Evolutionary conservation across 176 grass and related monocot genomes (phyloP).

Genomic region (Bonia amplexicaulis): DNA sequence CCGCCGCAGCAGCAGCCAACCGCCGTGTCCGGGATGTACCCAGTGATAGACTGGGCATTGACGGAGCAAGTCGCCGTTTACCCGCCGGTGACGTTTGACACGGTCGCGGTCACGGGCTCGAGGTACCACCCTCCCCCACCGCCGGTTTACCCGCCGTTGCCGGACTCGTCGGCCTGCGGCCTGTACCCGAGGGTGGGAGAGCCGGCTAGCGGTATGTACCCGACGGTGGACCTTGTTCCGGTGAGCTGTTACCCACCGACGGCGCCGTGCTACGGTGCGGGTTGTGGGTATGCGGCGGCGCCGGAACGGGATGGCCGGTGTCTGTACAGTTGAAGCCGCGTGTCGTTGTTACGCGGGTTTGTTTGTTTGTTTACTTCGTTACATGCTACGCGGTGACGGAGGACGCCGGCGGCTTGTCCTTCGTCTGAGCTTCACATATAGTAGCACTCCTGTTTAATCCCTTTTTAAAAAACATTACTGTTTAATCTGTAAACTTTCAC

Average conservation of each 20-base stretch:
- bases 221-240: slow-evolving; percentile 25
- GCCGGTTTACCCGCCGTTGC: not conserved
- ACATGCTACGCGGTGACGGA: not conserved
- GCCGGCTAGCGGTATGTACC: slow-evolving; percentile 19
- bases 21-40: slow-evolving; percentile 26
- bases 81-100: not conserved
- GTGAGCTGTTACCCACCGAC: slow-evolving; percentile 29
- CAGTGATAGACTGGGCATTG: slow-evolving; percentile 29
- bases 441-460: not conserved
- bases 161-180: not conserved
- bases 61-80: slow-evolving; percentile 5
- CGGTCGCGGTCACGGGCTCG: not conserved
- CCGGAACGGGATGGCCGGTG: slow-evolving; percentile 26
- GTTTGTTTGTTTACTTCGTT: not conserved
- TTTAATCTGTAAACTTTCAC: no score
- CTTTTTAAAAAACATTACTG: no score
- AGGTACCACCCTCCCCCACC: not conserved
- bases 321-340: slow-evolving; percentile 24
- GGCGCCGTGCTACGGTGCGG: not conserved
- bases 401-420: not conserved
- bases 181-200: not conserved
- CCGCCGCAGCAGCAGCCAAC: not conserved
- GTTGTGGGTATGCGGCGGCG: slow-evolving; percentile 4
- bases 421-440: not conserved
- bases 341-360: not conserved